Evolutionary conservation across 2,329 filamentous ascomycete species (phyloP).

Genomic region (Diaporthe sp.): DNA sequence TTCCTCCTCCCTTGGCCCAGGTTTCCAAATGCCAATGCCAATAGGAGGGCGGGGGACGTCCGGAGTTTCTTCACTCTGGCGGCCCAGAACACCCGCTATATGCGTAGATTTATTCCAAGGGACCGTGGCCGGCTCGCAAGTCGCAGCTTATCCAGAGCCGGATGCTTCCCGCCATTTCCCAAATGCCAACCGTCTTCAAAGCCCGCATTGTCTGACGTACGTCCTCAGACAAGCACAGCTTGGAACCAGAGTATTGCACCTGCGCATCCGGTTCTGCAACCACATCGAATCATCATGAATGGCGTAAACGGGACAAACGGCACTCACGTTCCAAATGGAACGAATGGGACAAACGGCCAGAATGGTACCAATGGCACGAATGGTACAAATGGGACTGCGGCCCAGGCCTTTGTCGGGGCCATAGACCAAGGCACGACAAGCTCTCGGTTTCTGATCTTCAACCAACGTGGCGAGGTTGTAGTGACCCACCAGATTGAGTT

Average conservation of each 20-base stretch:
- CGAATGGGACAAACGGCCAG: not conserved
- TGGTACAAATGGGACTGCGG: not conserved
- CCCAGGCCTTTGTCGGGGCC: slow-evolving; percentile 78
- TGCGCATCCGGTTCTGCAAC: not conserved
- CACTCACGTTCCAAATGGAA: not conserved
- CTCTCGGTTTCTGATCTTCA: slow-evolving; percentile 91
- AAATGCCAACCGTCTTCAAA: not conserved
- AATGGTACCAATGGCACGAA: not conserved
- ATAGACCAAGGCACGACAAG: slow-evolving; percentile 95
- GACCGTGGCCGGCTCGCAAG: slow-evolving; percentile 13
- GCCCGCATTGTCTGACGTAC: not conserved
- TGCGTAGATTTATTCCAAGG: slow-evolving; percentile 27
- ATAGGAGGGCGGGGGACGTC: slow-evolving; percentile 9
- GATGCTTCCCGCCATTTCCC: slow-evolving; percentile 3
- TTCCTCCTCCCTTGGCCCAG: slow-evolving; percentile 4
- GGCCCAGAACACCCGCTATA: not conserved
- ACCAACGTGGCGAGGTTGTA: slow-evolving; percentile 81
- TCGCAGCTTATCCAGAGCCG: not conserved
- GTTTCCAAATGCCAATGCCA: slow-evolving; percentile 4
- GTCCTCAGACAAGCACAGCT: not conserved
- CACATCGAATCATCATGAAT: not conserved
- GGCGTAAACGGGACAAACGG: slow-evolving; percentile 4
- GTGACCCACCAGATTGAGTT: slow-evolving; percentile 91
- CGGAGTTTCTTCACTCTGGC: slow-evolving; percentile 22
- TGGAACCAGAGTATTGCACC: not conserved